A percentile compares a stretch with the other conserved stretches of the same genome.
Evolutionary conservation across 768 basidiomycete species (phyloP).

Genomic region (Rhizopogon rudus): DNA sequence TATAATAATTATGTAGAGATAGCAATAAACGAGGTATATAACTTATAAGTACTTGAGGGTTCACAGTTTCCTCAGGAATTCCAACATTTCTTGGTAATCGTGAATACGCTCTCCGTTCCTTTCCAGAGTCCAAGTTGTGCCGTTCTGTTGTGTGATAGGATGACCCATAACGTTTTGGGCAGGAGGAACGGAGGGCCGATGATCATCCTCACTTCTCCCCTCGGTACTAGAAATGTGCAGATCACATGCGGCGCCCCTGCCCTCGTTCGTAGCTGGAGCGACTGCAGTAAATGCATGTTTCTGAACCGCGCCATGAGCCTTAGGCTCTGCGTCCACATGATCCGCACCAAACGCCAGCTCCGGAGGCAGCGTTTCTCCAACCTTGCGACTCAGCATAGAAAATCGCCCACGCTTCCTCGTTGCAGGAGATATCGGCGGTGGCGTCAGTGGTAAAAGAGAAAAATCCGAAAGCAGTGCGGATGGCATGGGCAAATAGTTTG

Average conservation of each 20-base stretch:
- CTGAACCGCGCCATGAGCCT: background rate
- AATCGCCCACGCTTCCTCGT: conserved; percentile 26
- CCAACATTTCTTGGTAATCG: conserved; percentile 30
- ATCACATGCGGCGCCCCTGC: background rate
- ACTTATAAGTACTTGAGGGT: background rate
- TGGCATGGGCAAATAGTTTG: background rate
- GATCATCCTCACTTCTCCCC: background rate
- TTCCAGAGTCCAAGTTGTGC: conserved; percentile 37
- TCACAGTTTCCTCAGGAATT: conserved; percentile 28
- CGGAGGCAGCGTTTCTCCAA: conserved; percentile 26
- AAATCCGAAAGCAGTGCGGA: background rate
- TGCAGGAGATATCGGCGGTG: conserved; percentile 20
- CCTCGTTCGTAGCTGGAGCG: background rate
- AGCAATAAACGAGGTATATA: background rate
- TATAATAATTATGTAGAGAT: background rate
- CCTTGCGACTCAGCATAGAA: conserved; percentile 28
- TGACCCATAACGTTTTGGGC: background rate
- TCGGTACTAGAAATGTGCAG: conserved; percentile 1
- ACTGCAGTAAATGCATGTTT: background rate
- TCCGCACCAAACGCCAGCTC: conserved; percentile 15
- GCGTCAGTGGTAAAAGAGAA: conserved; percentile 8
- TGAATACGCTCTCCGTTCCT: conserved; percentile 30
- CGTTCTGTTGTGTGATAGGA: conserved; percentile 13
- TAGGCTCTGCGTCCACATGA: background rate
- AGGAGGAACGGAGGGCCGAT: background rate